These are phyloP conservation scores for Fusarium penzigii DNA, from an alignment of 2,329 filamentous ascomycete genomes.

Conservation along the genomic window DNA sequence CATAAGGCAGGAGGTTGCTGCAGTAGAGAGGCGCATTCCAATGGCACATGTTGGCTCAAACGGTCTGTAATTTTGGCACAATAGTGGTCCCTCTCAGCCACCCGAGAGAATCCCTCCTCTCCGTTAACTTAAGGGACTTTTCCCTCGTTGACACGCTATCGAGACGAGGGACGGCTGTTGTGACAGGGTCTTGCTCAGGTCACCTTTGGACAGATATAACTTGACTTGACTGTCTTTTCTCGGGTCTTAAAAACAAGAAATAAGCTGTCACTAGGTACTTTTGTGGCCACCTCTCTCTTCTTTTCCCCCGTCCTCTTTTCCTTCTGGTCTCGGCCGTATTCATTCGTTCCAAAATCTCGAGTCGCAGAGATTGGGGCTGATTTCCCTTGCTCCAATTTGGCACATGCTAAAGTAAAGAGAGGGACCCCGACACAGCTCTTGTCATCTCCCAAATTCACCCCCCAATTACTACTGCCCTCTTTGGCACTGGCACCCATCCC, in stretches of 20 bases:
- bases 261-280: no score
- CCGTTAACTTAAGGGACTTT: not conserved
- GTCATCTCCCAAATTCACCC: not conserved
- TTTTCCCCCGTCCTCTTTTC: not conserved
- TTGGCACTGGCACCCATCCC: not conserved
- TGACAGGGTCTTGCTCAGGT: no score
- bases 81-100: not conserved
- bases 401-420: not conserved
- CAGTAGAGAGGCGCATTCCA: not conserved
- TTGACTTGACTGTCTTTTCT: no score
- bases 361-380: not conserved
- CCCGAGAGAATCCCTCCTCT: not conserved
- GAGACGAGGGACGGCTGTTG: no score
- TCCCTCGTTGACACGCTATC: not conserved
- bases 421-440: not conserved
- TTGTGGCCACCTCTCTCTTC: not conserved
- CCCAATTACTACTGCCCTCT: not conserved
- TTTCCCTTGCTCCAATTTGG: not conserved
- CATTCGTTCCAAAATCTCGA: not conserved
- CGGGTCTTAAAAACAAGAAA: no score
- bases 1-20: no score
- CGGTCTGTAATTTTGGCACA: not conserved
- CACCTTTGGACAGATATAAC: no score
- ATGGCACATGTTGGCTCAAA: not conserved
- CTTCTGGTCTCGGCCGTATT: not conserved